Percentiles rank a stretch among this genome's conserved stretches.
These are phyloP conservation scores for Eucalyptus dawsonii DNA, from an alignment of 345 rosid genomes.

Conservation along the genomic window DNA sequence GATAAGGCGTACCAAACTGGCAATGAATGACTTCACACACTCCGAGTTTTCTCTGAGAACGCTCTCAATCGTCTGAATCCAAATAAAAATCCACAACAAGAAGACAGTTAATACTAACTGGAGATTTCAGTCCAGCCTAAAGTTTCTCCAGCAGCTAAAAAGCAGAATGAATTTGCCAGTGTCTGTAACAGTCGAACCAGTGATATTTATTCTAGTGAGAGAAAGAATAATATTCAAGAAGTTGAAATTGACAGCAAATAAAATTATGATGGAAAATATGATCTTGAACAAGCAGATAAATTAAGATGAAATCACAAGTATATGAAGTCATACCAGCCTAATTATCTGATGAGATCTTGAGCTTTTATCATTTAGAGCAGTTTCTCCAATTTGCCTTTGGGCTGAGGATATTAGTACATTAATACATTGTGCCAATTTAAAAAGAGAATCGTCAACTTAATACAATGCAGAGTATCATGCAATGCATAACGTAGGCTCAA, in stretches of 20 bases:
- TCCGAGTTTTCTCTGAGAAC: slow-evolving; percentile 70
- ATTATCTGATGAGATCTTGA: slow-evolving; percentile 98
- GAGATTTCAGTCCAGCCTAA: background rate
- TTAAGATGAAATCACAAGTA: background rate
- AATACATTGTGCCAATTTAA: background rate
- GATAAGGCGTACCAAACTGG: slow-evolving; percentile 62
- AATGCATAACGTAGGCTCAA: background rate
- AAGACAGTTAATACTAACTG: background rate
- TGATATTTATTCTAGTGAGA: background rate
- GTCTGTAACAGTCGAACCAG: background rate
- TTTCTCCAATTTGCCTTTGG: slow-evolving; percentile 96
- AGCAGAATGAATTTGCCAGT: background rate
- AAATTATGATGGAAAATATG: background rate
- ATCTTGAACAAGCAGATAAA: background rate
- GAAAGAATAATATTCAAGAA: background rate
- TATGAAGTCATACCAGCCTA: slow-evolving; percentile 53
- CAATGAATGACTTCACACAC: slow-evolving; percentile 65
- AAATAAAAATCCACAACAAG: background rate
- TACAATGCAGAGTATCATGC: background rate
- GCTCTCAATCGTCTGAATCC: slow-evolving; percentile 72
- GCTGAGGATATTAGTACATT: slow-evolving; percentile 30
- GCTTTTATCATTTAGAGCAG: slow-evolving; percentile 83
- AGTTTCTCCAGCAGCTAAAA: background rate
- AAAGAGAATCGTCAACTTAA: background rate
- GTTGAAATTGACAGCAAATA: background rate